phyloP scores from a whole-genome alignment of 2,329 filamentous ascomycete species.

The Aspergillus fumigatus region DNA sequence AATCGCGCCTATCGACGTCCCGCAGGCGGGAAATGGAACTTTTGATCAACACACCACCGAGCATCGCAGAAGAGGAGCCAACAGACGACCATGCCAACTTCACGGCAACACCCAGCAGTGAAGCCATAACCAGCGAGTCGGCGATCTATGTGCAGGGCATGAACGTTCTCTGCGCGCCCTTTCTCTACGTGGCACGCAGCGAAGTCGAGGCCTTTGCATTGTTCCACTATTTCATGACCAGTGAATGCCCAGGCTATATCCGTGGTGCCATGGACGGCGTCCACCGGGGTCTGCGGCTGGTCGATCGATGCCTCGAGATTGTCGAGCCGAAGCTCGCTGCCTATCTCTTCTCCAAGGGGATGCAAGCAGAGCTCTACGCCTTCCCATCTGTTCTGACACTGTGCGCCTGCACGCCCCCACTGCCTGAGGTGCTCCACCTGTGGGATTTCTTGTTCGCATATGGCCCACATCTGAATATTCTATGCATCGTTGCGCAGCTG shows the following conservation, averaged over 20 bases:
- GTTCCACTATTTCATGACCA: conserved; percentile 81
- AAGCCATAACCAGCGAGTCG: conserved; percentile 53
- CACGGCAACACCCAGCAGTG: conserved; percentile 11
- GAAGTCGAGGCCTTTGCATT: conserved; percentile 92
- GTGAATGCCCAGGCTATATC: conserved; percentile 89
- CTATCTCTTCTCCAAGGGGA: conserved; percentile 78
- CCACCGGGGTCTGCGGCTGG: conserved; percentile 82
- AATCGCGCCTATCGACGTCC: conserved; percentile 36
- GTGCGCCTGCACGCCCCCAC: conserved; percentile 89
- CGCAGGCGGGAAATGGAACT: conserved; percentile 46
- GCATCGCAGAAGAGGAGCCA: conserved; percentile 37
- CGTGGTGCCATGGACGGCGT: conserved; percentile 96
- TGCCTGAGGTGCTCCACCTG: conserved; percentile 85
- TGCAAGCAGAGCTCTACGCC: conserved; percentile 91
- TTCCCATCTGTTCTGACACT: conserved; percentile 93
- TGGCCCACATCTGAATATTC: conserved; percentile 86
- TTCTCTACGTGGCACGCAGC: conserved; percentile 88
- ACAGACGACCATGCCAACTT: conserved; percentile 42
- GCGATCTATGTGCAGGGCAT: conserved; percentile 97
- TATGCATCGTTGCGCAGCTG: conserved; percentile 94
- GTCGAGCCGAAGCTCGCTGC: conserved; percentile 83
- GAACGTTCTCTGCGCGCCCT: conserved; percentile 95
- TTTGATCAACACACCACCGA: conserved; percentile 34
- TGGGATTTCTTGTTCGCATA: conserved; percentile 99
- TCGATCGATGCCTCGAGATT: conserved; percentile 86